phyloP scores from a whole-genome alignment of 345 rosid genomes.

The Salix brachista region DNA sequence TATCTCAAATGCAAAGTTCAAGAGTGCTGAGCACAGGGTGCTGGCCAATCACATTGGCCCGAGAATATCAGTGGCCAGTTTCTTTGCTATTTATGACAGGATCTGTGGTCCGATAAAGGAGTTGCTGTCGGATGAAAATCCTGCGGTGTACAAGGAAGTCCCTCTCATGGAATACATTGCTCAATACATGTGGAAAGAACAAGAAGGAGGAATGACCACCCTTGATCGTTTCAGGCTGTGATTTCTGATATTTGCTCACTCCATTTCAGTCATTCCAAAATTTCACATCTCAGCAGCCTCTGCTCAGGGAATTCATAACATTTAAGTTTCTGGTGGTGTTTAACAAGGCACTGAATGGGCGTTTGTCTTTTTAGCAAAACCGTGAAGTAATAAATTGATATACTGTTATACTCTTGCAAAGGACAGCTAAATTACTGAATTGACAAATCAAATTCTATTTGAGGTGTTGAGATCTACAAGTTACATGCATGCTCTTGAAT shows the following conservation, averaged over 20 bases:
- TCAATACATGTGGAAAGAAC: background rate
- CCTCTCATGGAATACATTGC: constrained; percentile 1
- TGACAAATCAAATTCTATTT: no score
- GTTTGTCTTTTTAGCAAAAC: no score
- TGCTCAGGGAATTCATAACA: no score
- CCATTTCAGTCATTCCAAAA: no score
- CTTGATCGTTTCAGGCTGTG: background rate
- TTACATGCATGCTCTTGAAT: no score
- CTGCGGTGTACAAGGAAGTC: constrained; percentile 23
- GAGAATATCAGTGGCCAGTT: constrained; percentile 23
- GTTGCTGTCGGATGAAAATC: constrained; percentile 13
- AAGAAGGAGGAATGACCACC: background rate
- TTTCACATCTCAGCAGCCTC: no score
- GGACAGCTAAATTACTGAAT: no score
- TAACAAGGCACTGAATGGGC: no score
- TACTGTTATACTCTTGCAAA: no score
- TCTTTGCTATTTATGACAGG: constrained; percentile 12
- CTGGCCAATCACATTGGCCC: constrained; percentile 20
- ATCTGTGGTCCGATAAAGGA: constrained; percentile 19
- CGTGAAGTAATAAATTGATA: no score
- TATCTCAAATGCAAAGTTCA: constrained; percentile 18
- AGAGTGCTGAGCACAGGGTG: constrained; percentile 24
- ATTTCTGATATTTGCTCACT: background rate
- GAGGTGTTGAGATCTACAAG: no score
- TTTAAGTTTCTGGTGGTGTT: no score